Base-by-base conservation (phyloP, 179 eudicot species). In the Spergularia azorica region DNA sequence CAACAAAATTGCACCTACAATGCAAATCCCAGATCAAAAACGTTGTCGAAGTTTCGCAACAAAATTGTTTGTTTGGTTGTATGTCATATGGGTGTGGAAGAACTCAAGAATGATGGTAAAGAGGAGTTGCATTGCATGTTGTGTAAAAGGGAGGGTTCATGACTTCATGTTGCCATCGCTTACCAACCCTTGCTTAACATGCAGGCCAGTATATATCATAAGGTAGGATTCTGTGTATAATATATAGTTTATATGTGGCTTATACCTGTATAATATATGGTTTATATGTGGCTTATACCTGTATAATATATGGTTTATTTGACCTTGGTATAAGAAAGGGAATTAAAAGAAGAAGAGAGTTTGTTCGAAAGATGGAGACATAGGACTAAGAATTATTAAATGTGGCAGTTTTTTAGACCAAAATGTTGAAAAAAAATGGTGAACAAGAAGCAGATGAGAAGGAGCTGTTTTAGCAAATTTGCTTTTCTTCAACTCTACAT, bases 101-200 rank as follows among this genome's bases (percentile, higher is more conserved):
- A 26, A 26, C 32, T 26, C 32, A 26, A 26, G 32, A 26, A 26
- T 26, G 32, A 66, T 56, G 65, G 41, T 18, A n/a, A 26, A 26
- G 32, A 26, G 32, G 2, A 26, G 32, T 26, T 26, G 32, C 32
- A 26, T 26, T 71, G 52, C 18, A 64, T 39, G 65, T 68, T 80
- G 77, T 75, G 83, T 72, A 77, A 77, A 83, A 71, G 78, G 32
- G 78, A 74, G 79, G 76, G 57, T n/a, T n/a, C n/a, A n/a, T n/a
- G n/a, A n/a, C n/a, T 82, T 78, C 55, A 75, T 70, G 98, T 90
- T 81, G 94, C 88, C 84, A 43, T 94, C 97, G 63, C 7, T 78
- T 74, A 94, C 97, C 97, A 90, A 93, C 86, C 81, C 67, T 81
- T 89, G 94, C 91, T 88, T 89, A 80, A 79, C 75, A 81, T 71